Percentiles rank a stretch among this genome's conserved stretches.
phyloP scores from a whole-genome alignment of 2,329 filamentous ascomycete genomes.

The Camptophora hylomeconis region DNA sequence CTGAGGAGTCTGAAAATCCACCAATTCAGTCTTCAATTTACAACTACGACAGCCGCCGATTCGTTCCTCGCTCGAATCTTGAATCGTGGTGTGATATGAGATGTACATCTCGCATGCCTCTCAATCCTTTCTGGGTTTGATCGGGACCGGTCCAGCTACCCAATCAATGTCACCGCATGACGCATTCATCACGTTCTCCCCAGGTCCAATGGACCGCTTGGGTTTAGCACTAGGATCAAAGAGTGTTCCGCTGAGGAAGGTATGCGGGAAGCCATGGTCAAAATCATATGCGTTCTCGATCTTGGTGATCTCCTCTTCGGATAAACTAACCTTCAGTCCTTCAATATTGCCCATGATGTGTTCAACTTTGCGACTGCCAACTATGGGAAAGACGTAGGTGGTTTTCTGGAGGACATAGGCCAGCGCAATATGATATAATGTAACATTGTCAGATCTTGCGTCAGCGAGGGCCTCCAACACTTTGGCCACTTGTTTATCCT shows the following conservation, averaged over 20 bases:
- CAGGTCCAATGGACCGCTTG: too few species aligned
- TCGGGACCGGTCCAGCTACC: too few species aligned
- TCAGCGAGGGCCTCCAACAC: constrained; percentile 13
- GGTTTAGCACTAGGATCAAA: background rate
- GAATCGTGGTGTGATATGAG: too few species aligned
- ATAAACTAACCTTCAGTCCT: constrained; percentile 38
- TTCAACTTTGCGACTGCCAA: constrained; percentile 40
- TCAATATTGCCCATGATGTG: constrained; percentile 45
- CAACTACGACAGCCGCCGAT: too few species aligned
- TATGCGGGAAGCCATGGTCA: constrained; percentile 42
- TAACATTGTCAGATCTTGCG: constrained; percentile 6
- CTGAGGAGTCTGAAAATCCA: too few species aligned
- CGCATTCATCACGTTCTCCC: too few species aligned
- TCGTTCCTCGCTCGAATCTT: too few species aligned
- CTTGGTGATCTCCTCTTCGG: constrained; percentile 38
- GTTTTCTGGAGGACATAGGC: constrained; percentile 41
- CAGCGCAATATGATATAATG: constrained; percentile 24
- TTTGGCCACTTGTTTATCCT: constrained; percentile 11
- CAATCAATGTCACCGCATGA: too few species aligned
- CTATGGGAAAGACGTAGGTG: constrained; percentile 40
- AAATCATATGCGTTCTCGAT: constrained; percentile 43
- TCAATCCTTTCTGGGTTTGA: too few species aligned
- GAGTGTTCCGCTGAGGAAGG: constrained; percentile 24
- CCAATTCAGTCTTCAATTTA: too few species aligned
- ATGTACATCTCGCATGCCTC: too few species aligned